These are phyloP conservation scores for Thielaviopsis euricoi DNA, from an alignment of 2,329 filamentous ascomycete species.

Conservation along the genomic window DNA sequence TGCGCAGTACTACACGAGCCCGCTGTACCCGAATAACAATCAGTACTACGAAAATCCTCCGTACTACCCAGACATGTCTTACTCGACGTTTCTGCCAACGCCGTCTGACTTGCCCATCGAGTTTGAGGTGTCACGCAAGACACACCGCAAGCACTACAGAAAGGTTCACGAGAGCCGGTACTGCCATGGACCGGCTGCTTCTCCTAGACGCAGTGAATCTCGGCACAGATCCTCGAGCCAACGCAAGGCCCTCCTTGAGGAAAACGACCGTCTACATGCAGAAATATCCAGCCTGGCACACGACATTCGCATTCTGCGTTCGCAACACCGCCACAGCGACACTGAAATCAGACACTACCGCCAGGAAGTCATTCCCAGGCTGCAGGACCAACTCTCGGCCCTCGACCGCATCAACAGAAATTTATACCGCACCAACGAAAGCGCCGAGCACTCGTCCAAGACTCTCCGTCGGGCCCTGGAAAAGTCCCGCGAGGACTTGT, in stretches of 20 bases:
- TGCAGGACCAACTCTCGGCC: background rate
- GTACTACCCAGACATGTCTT: background rate
- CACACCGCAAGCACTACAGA: background rate
- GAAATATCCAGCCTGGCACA: background rate
- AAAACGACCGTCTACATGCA: background rate
- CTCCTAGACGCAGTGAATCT: background rate
- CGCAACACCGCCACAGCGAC: background rate
- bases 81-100: background rate
- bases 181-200: background rate
- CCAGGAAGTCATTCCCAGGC: background rate
- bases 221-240: background rate
- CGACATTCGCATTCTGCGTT: background rate
- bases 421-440: background rate
- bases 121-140: background rate
- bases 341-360: background rate
- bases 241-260: background rate
- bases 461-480: background rate
- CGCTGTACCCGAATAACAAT: background rate
- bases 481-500: background rate
- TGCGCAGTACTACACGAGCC: background rate
- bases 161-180: background rate
- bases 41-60: background rate
- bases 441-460: background rate
- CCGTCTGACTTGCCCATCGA: background rate
- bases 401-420: background rate